Evolutionary conservation across 805 yeast genomes (phyloP).

Genomic region (Lipomyces mesembrius): DNA sequence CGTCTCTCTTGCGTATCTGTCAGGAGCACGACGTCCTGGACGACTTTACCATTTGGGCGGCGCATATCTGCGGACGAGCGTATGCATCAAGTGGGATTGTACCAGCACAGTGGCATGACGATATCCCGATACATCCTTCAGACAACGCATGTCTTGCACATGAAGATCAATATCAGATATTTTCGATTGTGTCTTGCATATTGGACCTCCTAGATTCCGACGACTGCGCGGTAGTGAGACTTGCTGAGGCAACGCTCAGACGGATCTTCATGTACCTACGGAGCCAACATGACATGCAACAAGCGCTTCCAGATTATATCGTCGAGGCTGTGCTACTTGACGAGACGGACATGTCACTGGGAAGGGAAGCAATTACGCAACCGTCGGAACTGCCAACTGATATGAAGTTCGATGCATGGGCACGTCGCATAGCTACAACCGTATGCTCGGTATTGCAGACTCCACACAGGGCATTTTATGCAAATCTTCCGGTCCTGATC

Average conservation of each 20-base stretch:
- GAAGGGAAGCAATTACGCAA: neutral
- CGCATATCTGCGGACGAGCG: conserved; percentile 27
- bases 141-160: neutral
- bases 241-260: conserved; percentile 16
- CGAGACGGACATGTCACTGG: neutral
- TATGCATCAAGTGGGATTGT: conserved; percentile 25
- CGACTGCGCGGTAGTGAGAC: conserved; percentile 6
- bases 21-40: conserved; percentile 12
- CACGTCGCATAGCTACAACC: conserved; percentile 1
- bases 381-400: conserved; percentile 8
- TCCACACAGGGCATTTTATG: conserved; percentile 5
- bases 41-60: conserved; percentile 25
- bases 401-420: conserved; percentile 7
- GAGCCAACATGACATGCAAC: conserved; percentile 1
- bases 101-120: conserved; percentile 11
- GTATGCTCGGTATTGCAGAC: conserved; percentile 11
- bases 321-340: neutral
- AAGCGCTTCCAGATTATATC: neutral
- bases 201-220: conserved; percentile 15
- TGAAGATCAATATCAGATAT: neutral
- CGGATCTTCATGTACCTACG: neutral
- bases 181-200: conserved; percentile 2
- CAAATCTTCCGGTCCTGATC: conserved; percentile 1
- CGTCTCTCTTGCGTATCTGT: conserved; percentile 16
- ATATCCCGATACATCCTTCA: neutral